phyloP scores from a whole-genome alignment of 2,329 filamentous ascomycete genomes.

The Fusarium xylarioides region DNA sequence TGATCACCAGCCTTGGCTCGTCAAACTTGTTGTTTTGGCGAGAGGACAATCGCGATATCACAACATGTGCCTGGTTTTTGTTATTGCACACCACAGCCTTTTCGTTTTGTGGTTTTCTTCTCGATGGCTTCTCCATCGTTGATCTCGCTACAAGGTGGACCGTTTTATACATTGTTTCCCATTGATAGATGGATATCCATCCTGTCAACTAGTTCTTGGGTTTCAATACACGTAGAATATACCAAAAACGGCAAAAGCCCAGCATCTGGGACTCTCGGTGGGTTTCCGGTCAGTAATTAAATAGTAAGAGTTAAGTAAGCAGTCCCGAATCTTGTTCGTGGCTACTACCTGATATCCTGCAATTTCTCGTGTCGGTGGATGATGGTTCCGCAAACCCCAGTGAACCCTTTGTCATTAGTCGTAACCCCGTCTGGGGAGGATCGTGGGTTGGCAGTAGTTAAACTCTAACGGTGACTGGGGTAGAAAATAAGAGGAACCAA shows the following conservation, averaged over 20 bases:
- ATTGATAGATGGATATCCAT: not conserved
- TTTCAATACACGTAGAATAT: not conserved
- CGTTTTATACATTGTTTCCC: not conserved
- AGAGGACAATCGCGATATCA: conserved; percentile 4
- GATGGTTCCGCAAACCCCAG: conserved; percentile 1
- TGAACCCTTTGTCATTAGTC: not conserved
- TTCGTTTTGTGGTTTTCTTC: not conserved
- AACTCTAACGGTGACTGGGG: conserved; percentile 7
- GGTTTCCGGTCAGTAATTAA: not conserved
- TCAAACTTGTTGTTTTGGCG: not conserved
- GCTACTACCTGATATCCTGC: conserved; percentile 5
- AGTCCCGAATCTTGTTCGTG: conserved; percentile 23
- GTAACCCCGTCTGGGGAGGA: conserved; percentile 13
- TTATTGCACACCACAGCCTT: conserved; percentile 16
- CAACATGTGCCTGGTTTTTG: conserved; percentile 19
- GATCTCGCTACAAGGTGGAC: conserved; percentile 1
- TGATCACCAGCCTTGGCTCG: conserved; percentile 19
- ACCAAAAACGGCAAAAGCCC: not conserved
- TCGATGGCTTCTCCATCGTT: not conserved
- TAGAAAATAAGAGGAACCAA: not conserved
- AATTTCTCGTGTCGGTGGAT: conserved; percentile 2
- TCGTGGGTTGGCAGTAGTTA: not conserved
- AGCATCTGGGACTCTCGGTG: not conserved
- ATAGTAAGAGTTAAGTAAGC: conserved; percentile 14
- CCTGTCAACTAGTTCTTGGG: not conserved